Percentiles rank a stretch among this genome's conserved stretches.
These are phyloP conservation scores for Blastomyces parvus DNA, from an alignment of 2,329 filamentous ascomycete genomes.

Conservation along the genomic window DNA sequence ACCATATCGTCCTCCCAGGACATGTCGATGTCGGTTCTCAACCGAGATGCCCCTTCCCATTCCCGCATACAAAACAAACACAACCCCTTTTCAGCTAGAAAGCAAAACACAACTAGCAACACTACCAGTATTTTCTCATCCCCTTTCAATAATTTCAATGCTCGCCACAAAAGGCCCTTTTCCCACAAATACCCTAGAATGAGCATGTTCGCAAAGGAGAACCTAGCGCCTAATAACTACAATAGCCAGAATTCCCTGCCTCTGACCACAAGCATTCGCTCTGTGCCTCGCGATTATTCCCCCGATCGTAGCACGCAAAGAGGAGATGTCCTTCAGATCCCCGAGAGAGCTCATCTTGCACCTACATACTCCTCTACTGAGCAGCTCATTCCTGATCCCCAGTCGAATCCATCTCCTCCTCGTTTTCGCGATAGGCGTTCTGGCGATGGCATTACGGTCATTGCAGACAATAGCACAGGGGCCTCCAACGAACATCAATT, in stretches of 20 bases:
- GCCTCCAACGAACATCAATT: neutral
- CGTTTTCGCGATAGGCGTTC: neutral
- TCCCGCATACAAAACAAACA: neutral
- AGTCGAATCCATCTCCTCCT: neutral
- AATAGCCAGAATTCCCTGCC: constrained; percentile 14
- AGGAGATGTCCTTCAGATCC: constrained; percentile 3
- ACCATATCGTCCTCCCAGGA: constrained; percentile 4
- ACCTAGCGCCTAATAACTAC: constrained; percentile 12
- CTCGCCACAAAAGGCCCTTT: constrained; percentile 1
- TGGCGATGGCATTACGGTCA: neutral
- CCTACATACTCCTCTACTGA: constrained; percentile 2
- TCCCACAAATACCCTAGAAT: constrained; percentile 6
- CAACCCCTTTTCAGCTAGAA: neutral
- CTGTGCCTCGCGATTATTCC: constrained; percentile 3
- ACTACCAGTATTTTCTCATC: neutral
- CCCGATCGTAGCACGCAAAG: neutral
- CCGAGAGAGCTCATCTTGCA: constrained; percentile 4
- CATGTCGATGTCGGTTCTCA: neutral
- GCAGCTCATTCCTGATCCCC: neutral
- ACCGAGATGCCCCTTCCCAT: neutral
- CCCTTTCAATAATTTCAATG: neutral
- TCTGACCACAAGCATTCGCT: constrained; percentile 2
- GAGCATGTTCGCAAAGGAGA: neutral
- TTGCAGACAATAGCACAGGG: neutral
- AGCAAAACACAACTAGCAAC: neutral